A percentile compares a stretch with the other conserved stretches of the same genome.
Evolutionary conservation across 768 basidiomycete genomes (phyloP).

Genomic region (Mycena kentingensis): DNA sequence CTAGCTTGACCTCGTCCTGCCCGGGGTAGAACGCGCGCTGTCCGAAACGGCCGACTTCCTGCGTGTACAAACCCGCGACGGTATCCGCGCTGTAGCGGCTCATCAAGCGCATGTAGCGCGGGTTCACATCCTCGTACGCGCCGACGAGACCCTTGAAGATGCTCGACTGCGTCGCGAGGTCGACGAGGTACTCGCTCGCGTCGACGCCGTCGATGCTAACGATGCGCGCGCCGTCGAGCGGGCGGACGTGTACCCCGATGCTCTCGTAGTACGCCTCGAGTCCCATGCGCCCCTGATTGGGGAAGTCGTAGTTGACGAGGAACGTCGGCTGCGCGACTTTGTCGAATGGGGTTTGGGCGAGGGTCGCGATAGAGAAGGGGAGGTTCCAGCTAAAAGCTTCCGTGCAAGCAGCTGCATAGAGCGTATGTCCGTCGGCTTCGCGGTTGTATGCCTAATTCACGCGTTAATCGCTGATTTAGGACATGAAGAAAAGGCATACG

Average conservation of each 20-base stretch:
- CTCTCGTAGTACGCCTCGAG: slow-evolving; percentile 17
- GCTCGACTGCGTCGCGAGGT: slow-evolving; percentile 19
- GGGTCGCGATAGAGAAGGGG: slow-evolving; percentile 19
- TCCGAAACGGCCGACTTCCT: slow-evolving; percentile 18
- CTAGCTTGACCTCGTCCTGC: slow-evolving; percentile 12
- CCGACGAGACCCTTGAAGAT: slow-evolving; percentile 20
- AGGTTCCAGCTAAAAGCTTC: slow-evolving; percentile 18
- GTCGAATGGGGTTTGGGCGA: slow-evolving; percentile 11
- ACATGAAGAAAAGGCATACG: background rate
- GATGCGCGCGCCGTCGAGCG: slow-evolving; percentile 17
- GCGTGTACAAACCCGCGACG: slow-evolving; percentile 15
- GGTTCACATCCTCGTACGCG: slow-evolving; percentile 17
- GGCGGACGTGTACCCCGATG: slow-evolving; percentile 17
- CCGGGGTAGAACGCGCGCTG: slow-evolving; percentile 22
- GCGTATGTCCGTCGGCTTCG: slow-evolving; percentile 22
- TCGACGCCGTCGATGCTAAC: slow-evolving; percentile 19
- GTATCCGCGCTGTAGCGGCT: slow-evolving; percentile 21
- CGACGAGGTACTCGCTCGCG: slow-evolving; percentile 16
- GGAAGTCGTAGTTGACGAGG: slow-evolving; percentile 23
- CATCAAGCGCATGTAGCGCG: slow-evolving; percentile 22
- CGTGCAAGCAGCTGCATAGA: slow-evolving; percentile 12
- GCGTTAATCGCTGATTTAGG: background rate
- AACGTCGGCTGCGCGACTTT: slow-evolving; percentile 18
- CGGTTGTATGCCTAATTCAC: slow-evolving; percentile 17
- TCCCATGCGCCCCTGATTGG: slow-evolving; percentile 16